Conservation (phyloP, 1,284 basidiomycete species). For the Ceratobasidium sp. region DNA sequence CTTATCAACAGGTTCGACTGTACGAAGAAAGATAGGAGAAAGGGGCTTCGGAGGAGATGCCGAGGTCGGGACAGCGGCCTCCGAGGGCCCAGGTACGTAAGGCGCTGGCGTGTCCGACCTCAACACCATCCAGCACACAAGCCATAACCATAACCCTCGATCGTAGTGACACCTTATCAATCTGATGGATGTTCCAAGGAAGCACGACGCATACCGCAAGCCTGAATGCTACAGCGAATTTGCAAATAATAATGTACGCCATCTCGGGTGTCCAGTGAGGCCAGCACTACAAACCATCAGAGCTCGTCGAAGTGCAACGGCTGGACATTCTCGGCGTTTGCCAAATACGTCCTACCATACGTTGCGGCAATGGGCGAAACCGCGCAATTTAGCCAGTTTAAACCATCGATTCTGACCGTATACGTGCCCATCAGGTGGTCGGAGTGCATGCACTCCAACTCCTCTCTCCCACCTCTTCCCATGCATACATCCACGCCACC, state of each 20-base stretch:
- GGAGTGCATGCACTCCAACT: constrained; percentile 29
- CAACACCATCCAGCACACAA: constrained; percentile 67
- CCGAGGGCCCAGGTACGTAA: too few relatives aligned
- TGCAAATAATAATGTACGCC: constrained; percentile 69
- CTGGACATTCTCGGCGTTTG: constrained; percentile 24
- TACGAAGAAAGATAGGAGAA: too few relatives aligned
- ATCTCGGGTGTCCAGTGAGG: constrained; percentile 71
- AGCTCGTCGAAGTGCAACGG: constrained; percentile 18
- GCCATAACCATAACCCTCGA: constrained; percentile 90
- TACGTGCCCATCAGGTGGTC: constrained; percentile 3
- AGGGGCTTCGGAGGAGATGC: too few relatives aligned
- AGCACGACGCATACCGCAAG: constrained; percentile 86
- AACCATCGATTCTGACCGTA: background rate
- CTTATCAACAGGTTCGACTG: too few relatives aligned
- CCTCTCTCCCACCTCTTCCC: background rate
- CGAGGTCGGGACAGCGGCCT: too few relatives aligned
- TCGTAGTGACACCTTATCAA: constrained; percentile 88
- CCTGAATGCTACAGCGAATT: constrained; percentile 80
- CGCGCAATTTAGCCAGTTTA: constrained; percentile 36
- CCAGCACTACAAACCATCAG: constrained; percentile 66
- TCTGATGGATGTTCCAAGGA: constrained; percentile 82
- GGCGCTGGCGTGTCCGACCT: too few relatives aligned
- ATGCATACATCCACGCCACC: constrained; percentile 30
- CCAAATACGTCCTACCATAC: constrained; percentile 34
- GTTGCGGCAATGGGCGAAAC: constrained; percentile 25